Conservation (phyloP, 2,329 filamentous ascomycete genomes). For the Juglanconis oblonga region DNA sequence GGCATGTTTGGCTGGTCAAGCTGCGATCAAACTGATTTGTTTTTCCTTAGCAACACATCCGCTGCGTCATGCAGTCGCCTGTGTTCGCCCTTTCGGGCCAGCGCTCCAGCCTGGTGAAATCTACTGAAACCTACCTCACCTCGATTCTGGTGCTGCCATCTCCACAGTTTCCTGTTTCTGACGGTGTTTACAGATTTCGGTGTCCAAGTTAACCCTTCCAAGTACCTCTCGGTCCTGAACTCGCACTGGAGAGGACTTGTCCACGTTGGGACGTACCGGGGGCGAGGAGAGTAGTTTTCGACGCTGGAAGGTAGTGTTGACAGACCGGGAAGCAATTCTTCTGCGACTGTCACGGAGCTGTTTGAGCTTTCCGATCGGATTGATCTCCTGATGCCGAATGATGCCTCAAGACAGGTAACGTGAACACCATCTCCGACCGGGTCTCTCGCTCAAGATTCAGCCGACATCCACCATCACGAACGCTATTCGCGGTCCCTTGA, state of each 20-base stretch:
- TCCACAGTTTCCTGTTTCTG: conserved; percentile 3
- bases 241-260: conserved; percentile 2
- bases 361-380: conserved; percentile 22
- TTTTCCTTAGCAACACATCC: conserved; percentile 30
- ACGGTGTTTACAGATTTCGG: background rate
- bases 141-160: conserved; percentile 27
- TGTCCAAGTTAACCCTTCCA: conserved; percentile 4
- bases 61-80: conserved; percentile 39
- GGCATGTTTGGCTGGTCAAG: conserved; percentile 38
- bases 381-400: conserved; percentile 17
- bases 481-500: conserved; percentile 12
- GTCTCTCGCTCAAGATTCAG: conserved; percentile 11
- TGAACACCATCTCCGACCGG: conserved; percentile 11
- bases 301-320: conserved; percentile 3
- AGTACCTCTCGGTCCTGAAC: background rate
- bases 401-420: conserved; percentile 21
- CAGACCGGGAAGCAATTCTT: conserved; percentile 9
- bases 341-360: conserved; percentile 19
- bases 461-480: conserved; percentile 15
- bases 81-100: conserved; percentile 37
- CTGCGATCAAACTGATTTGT: conserved; percentile 40
- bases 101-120: conserved; percentile 33
- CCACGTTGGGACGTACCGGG: background rate
- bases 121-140: conserved; percentile 37
- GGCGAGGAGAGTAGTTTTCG: conserved; percentile 4